Base-by-base conservation (phyloP, 768 basidiomycete genomes). In the Mycena vulgaris region DNA sequence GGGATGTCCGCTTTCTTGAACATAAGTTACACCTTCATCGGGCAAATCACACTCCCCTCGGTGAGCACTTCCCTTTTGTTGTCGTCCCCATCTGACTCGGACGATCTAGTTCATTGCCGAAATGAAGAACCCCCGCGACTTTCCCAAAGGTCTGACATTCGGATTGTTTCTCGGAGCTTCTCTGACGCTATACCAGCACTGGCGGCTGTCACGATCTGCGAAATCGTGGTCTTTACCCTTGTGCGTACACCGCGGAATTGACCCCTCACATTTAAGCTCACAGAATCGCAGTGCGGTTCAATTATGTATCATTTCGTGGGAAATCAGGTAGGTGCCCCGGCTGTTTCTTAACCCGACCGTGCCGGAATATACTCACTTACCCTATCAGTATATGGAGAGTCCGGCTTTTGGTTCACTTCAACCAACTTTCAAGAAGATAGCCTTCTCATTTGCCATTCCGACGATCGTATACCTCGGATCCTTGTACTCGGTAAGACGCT, bases 1-100 rank as follows among this genome's bases (percentile, higher is more conserved):
- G 83, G 81, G 21, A 85, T 86, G 84, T 81, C 80, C 19, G 85
- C 83, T 8, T 85, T 85, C 74, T 75, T 85, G 49, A 86, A 86
- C 75, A 86, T 86, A 56, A 81, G 79, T 9, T 85, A 84, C 69
- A 85, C 84, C 19, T 79, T 85, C 40, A 80, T 85, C 30, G 85
- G 84, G 2, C 85, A 86, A 72, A 84, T 83, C 37, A 83, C 82
- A 0, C 71, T 85, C 11, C 85, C 85, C 16, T 66, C 64, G 4
- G 65, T 66, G 45, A 27, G 65, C 40, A n/a, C n/a, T n/a, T n/a
- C n/a, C n/a, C 6, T 49, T 49, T 47, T 13, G 16, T 28, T 48
- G 23, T 35, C 19, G 21, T 33, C 14, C 30, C 31, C 23, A 8
- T 25, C 27, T 47, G 30, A 58, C 25, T 55, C 30, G 8, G 35